Conservation (phyloP, 495 filamentous ascomycete genomes). For the Aspergillus haitiensis region DNA sequence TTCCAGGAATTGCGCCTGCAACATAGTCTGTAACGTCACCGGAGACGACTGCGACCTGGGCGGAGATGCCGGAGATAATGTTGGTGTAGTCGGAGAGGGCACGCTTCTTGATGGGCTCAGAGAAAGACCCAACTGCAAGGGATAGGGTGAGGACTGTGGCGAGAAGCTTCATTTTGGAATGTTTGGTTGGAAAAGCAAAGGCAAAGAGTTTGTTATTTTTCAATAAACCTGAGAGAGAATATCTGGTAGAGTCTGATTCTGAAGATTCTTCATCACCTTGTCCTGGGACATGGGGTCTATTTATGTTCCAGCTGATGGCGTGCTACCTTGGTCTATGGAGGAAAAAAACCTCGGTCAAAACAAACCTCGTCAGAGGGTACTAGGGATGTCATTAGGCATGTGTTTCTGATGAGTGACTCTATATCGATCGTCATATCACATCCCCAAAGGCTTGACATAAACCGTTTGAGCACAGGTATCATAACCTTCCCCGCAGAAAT, state of each 20-base stretch:
- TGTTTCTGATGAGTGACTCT: background rate
- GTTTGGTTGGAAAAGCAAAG: no score
- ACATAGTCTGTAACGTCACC: conserved; percentile 35
- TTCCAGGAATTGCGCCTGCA: conserved; percentile 23
- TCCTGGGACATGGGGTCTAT: background rate
- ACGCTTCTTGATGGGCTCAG: conserved; percentile 16
- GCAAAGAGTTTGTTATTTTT: no score
- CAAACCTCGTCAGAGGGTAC: background rate
- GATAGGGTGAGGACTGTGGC: background rate
- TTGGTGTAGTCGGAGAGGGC: conserved; percentile 37
- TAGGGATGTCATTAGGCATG: background rate
- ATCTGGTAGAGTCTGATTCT: no score
- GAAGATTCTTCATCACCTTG: no score
- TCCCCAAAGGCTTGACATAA: no score
- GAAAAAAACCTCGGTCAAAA: background rate
- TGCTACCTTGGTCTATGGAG: background rate
- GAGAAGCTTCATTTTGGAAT: conserved; percentile 1
- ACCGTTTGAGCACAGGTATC: no score
- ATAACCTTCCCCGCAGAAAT: no score
- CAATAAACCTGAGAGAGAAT: no score
- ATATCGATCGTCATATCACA: no score
- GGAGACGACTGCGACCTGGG: conserved; percentile 34
- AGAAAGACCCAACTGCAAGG: background rate
- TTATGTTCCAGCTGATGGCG: background rate
- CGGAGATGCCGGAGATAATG: conserved; percentile 29